A percentile compares a stretch with the other conserved stretches of the same genome.
Conservation (phyloP, 257 asterid species). For the Apocynum venetum region DNA sequence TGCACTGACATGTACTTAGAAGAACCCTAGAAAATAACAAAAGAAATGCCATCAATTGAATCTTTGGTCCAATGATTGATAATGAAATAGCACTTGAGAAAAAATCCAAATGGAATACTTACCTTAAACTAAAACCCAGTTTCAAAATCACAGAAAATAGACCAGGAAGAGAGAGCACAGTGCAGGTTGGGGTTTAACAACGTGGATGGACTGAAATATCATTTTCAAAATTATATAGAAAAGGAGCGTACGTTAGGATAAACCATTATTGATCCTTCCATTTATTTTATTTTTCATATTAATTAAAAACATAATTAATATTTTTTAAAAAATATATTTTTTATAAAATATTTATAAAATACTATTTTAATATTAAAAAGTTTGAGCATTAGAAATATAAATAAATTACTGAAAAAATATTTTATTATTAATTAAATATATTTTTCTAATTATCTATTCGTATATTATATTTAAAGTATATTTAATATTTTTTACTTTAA, state of each 20-base stretch:
- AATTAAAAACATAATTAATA: too few species aligned
- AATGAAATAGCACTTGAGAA: background rate
- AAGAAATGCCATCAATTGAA: background rate
- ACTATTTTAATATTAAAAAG: too few species aligned
- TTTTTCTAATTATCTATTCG: too few species aligned
- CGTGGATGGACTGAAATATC: background rate
- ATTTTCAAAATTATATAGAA: background rate
- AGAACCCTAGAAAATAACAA: slow-evolving; percentile 2
- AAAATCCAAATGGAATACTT: background rate
- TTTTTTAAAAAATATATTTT: too few species aligned
- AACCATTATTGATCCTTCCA: too few species aligned
- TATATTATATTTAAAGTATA: too few species aligned
- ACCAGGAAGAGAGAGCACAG: background rate
- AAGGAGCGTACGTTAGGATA: background rate
- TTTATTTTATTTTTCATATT: too few species aligned
- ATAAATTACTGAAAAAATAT: too few species aligned
- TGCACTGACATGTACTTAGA: background rate
- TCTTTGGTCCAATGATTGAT: background rate
- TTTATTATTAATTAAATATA: too few species aligned
- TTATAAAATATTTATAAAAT: too few species aligned
- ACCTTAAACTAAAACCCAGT: background rate
- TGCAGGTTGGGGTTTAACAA: background rate
- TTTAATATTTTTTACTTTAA: too few species aligned
- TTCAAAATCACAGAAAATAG: background rate
- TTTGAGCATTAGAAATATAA: too few species aligned